phyloP scores from a whole-genome alignment of 345 rosid genomes.

The Toxicodendron radicans region DNA sequence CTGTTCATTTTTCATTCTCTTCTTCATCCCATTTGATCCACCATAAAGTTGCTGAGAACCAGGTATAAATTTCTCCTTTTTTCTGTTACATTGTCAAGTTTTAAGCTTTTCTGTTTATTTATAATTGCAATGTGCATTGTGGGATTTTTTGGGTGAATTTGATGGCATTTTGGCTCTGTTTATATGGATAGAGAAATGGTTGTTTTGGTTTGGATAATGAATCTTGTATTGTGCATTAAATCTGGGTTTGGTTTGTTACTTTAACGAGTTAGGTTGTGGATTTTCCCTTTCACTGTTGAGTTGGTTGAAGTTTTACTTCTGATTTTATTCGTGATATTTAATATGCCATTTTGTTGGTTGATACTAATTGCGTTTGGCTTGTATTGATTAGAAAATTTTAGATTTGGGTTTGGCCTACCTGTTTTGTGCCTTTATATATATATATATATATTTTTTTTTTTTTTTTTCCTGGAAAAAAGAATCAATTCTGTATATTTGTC shows the following conservation, averaged over 20 bases:
- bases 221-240: not conserved
- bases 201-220: slow-evolving; percentile 6
- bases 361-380: not conserved
- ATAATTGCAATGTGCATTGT: not conserved
- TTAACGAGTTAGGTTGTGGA: not conserved
- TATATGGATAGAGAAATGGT: not conserved
- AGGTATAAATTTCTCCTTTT: slow-evolving; percentile 16
- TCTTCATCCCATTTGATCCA: not conserved
- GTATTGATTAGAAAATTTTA: not conserved
- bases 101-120: not conserved
- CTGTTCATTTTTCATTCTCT: not conserved
- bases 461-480: not conserved
- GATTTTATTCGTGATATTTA: slow-evolving; percentile 6
- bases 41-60: slow-evolving; percentile 9
- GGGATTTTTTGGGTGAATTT: not conserved
- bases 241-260: slow-evolving; percentile 6
- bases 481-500: not conserved
- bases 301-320: slow-evolving; percentile 3
- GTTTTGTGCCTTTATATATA: not conserved
- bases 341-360: slow-evolving; percentile 9
- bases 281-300: slow-evolving; percentile 15
- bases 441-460: not conserved
- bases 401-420: not conserved
- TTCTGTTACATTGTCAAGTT: not conserved
- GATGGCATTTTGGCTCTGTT: not conserved